Conservation (phyloP, 164 flowering plant genomes). For the Stephania yunnanensis region DNA sequence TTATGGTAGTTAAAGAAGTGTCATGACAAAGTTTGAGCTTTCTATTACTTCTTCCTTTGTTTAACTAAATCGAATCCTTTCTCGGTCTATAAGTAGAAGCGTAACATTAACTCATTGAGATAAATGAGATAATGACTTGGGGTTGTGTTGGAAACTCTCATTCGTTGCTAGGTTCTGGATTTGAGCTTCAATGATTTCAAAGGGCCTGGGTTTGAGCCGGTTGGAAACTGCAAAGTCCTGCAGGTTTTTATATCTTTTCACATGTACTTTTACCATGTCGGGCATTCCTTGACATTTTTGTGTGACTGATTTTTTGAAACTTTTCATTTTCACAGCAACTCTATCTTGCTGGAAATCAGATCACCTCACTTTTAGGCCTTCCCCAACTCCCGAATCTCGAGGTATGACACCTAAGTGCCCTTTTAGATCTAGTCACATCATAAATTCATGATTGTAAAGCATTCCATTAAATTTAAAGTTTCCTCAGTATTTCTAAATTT, state of each 20-base stretch:
- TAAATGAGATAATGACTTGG: background rate
- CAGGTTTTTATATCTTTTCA: conserved; percentile 48
- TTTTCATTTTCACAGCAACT: conserved; percentile 63
- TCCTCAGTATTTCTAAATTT: background rate
- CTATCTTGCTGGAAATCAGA: conserved; percentile 98
- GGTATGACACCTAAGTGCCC: conserved; percentile 37
- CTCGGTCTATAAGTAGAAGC: too few relatives aligned
- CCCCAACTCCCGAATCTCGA: conserved; percentile 98
- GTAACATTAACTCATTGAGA: too few relatives aligned
- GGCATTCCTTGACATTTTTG: background rate
- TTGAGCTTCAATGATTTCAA: conserved; percentile 97
- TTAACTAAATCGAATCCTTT: too few relatives aligned
- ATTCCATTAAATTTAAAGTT: background rate
- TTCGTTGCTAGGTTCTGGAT: conserved; percentile 79
- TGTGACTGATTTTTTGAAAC: conserved; percentile 9
- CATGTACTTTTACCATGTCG: background rate
- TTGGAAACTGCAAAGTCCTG: conserved; percentile 79
- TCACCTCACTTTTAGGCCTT: conserved; percentile 82
- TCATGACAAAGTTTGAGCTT: background rate
- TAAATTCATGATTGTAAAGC: background rate
- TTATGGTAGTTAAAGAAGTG: background rate
- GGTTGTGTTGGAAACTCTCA: conserved; percentile 2
- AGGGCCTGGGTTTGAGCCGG: conserved; percentile 98
- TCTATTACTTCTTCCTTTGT: background rate
- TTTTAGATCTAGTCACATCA: background rate